Conservation (phyloP, 768 basidiomycete species). For the Suillus plorans region DNA sequence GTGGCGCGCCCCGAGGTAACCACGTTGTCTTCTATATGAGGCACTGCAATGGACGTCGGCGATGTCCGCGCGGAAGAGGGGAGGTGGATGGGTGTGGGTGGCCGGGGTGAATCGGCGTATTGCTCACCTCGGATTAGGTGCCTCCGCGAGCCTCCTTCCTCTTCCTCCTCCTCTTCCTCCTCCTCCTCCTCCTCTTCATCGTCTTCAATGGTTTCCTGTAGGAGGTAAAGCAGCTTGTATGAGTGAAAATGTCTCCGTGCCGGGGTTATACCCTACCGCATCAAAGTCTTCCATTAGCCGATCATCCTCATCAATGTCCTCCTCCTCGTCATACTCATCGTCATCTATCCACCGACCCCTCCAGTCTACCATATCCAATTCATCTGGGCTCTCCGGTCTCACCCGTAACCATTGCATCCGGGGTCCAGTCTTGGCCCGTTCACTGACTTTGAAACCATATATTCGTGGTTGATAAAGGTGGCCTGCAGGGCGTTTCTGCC, state of each 20-base stretch:
- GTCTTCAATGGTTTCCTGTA: constrained; percentile 49
- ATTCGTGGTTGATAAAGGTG: constrained; percentile 90
- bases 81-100: constrained; percentile 40
- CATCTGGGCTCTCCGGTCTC: constrained; percentile 76
- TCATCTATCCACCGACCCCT: constrained; percentile 85
- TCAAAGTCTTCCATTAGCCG: constrained; percentile 87
- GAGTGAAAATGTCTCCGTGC: constrained; percentile 5
- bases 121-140: constrained; percentile 37
- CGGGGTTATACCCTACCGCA: constrained; percentile 46
- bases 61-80: constrained; percentile 49
- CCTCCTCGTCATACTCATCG: constrained; percentile 71
- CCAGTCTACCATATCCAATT: constrained; percentile 88
- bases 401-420: constrained; percentile 96
- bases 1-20: constrained; percentile 24
- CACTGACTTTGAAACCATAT: constrained; percentile 97
- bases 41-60: constrained; percentile 48
- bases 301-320: constrained; percentile 53
- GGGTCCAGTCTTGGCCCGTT: constrained; percentile 91
- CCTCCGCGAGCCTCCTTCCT: constrained; percentile 25
- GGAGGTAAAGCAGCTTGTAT: constrained; percentile 11
- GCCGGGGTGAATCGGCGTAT: constrained; percentile 35
- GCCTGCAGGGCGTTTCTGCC: constrained; percentile 84
- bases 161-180: constrained; percentile 44
- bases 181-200: constrained; percentile 62
- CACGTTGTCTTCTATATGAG: constrained; percentile 41